Percentiles rank a stretch among this genome's conserved stretches.
Evolutionary conservation across 1,284 basidiomycete species (phyloP).

Genomic region (Veloboletus limbatus): DNA sequence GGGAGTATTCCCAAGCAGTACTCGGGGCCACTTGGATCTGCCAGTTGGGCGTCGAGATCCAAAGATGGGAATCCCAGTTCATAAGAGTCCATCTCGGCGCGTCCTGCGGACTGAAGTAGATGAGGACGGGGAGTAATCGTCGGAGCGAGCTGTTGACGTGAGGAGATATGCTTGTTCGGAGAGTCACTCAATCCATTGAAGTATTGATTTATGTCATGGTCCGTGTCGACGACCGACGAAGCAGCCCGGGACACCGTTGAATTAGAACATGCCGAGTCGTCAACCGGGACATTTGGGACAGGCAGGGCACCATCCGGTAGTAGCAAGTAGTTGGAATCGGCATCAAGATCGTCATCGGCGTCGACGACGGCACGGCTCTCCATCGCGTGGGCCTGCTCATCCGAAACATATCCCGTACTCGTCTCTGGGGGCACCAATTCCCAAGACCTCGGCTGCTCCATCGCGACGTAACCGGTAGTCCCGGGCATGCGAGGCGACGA

Average conservation of each 20-base stretch:
- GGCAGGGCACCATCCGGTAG: neutral
- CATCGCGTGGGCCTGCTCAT: neutral
- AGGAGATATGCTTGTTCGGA: slow-evolving; percentile 13
- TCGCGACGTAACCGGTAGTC: slow-evolving; percentile 14
- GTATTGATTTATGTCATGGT: slow-evolving; percentile 28
- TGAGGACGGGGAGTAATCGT: slow-evolving; percentile 8
- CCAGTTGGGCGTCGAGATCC: slow-evolving; percentile 6
- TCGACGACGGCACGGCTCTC: neutral
- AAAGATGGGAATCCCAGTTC: slow-evolving; percentile 7
- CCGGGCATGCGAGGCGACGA: slow-evolving; percentile 8
- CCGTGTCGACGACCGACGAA: slow-evolving; percentile 12
- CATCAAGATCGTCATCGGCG: neutral
- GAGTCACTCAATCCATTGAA: slow-evolving; percentile 28
- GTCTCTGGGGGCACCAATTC: slow-evolving; percentile 9
- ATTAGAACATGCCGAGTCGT: neutral
- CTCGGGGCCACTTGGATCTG: slow-evolving; percentile 7
- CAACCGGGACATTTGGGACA: neutral
- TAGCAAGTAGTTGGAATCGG: no score
- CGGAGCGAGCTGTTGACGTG: slow-evolving; percentile 2
- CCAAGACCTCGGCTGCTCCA: slow-evolving; percentile 16
- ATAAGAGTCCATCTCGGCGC: slow-evolving; percentile 1
- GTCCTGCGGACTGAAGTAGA: slow-evolving; percentile 4
- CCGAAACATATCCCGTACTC: neutral
- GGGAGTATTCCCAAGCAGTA: slow-evolving; percentile 31
- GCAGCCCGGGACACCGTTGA: neutral